These are phyloP conservation scores for Staphylotrichum tortipilum DNA, from an alignment of 495 filamentous ascomycete genomes.

Conservation along the genomic window DNA sequence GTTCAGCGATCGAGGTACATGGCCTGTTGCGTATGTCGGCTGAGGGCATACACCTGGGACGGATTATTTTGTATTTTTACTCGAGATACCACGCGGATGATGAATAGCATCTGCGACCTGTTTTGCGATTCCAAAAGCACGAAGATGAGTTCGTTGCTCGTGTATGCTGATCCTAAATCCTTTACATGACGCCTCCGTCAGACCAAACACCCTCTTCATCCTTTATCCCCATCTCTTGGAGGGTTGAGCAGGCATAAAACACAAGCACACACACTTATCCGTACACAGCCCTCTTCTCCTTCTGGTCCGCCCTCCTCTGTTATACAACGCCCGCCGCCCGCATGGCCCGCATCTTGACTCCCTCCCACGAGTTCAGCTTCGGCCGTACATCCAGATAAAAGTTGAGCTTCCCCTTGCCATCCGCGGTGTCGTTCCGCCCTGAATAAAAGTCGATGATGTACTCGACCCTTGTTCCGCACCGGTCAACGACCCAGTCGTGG, in stretches of 20 bases:
- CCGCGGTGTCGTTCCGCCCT: constrained; percentile 49
- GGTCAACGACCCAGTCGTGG: constrained; percentile 94
- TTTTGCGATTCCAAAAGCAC: not conserved
- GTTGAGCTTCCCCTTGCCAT: constrained; percentile 57
- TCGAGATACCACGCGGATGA: constrained; percentile 4
- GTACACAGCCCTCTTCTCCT: not conserved
- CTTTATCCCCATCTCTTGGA: too few species aligned
- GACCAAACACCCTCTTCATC: not conserved
- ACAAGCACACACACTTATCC: not conserved
- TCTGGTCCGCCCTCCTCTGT: not conserved
- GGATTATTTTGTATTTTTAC: not conserved
- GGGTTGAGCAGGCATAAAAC: not conserved
- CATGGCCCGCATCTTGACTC: constrained; percentile 70
- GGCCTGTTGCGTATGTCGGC: too few species aligned
- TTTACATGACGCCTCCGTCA: not conserved
- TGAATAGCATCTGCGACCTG: not conserved
- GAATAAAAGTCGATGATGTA: constrained; percentile 98
- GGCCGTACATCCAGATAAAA: constrained; percentile 95
- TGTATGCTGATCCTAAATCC: too few species aligned
- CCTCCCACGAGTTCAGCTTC: constrained; percentile 88
- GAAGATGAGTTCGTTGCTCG: not conserved
- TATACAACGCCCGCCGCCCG: constrained; percentile 53
- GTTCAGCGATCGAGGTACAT: too few species aligned
- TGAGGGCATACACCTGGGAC: not conserved
- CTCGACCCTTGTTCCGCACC: constrained; percentile 81